Evolutionary conservation across 73 alveolate genomes (phyloP).

Genomic region (Diophrys appendiculata): DNA sequence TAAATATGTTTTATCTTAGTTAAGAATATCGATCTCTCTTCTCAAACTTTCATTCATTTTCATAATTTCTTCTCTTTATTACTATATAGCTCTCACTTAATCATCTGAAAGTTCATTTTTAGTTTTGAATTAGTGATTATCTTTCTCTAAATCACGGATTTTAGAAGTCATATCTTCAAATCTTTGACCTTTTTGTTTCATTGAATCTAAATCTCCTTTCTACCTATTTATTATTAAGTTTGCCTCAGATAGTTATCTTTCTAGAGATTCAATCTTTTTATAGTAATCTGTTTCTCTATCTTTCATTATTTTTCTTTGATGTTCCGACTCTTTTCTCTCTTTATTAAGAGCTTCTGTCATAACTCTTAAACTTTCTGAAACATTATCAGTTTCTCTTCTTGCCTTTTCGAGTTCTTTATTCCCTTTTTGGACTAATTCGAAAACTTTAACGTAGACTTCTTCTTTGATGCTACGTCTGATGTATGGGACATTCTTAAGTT

Average conservation of each 20-base stretch:
- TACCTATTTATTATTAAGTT: not conserved
- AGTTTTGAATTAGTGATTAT: conserved; percentile 7
- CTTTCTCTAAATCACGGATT: conserved; percentile 47
- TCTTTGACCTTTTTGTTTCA: conserved; percentile 7
- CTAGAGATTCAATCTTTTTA: conserved; percentile 43
- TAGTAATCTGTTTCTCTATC: conserved; percentile 57
- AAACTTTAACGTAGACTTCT: conserved; percentile 46
- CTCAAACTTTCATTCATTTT: conserved; percentile 54
- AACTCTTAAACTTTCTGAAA: conserved; percentile 11
- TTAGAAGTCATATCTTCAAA: not conserved
- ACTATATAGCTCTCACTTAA: conserved; percentile 12
- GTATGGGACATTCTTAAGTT: conserved; percentile 51
- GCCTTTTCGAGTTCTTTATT: conserved; percentile 31
- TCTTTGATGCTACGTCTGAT: conserved; percentile 49
- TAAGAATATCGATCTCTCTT: conserved; percentile 72
- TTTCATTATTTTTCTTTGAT: conserved; percentile 23
- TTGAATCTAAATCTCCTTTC: conserved; percentile 2
- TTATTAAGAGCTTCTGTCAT: conserved; percentile 23
- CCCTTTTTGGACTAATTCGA: conserved; percentile 39
- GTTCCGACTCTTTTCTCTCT: conserved; percentile 48
- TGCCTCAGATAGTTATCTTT: no score
- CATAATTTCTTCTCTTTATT: conserved; percentile 41
- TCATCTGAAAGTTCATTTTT: conserved; percentile 19
- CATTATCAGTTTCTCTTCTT: conserved; percentile 33
- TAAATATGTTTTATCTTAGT: conserved; percentile 77